These are phyloP conservation scores for Colletotrichum tabaci DNA, from an alignment of 2,329 filamentous ascomycete genomes.

Conservation along the genomic window DNA sequence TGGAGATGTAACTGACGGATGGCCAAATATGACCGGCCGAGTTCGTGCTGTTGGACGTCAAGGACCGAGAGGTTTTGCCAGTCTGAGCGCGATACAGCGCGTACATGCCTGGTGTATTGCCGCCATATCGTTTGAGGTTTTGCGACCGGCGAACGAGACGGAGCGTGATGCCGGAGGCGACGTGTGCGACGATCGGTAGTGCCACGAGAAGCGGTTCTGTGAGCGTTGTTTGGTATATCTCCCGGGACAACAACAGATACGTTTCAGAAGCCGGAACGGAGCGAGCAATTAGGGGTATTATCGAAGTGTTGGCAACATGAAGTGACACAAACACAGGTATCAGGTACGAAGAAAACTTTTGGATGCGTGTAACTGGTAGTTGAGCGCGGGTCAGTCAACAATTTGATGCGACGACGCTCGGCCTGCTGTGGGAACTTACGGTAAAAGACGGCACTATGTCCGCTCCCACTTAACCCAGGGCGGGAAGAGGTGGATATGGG, in stretches of 20 bases:
- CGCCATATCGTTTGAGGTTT: slow-evolving; percentile 82
- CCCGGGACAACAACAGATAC: slow-evolving; percentile 90
- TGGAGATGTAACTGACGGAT: slow-evolving; percentile 76
- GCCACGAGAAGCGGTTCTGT: slow-evolving; percentile 86
- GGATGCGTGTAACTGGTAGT: slow-evolving; percentile 77
- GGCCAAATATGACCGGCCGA: slow-evolving; percentile 73
- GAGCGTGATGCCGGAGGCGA: slow-evolving; percentile 82
- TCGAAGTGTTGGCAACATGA: slow-evolving; percentile 85
- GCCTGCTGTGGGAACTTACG: slow-evolving; percentile 64
- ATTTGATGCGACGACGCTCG: slow-evolving; percentile 21
- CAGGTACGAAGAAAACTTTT: slow-evolving; percentile 91
- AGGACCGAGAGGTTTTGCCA: slow-evolving; percentile 50
- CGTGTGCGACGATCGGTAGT: slow-evolving; percentile 81
- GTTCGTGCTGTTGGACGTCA: slow-evolving; percentile 46
- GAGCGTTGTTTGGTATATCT: slow-evolving; percentile 89
- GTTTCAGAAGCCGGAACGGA: slow-evolving; percentile 83
- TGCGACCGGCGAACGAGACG: slow-evolving; percentile 82
- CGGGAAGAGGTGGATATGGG: slow-evolving; percentile 60
- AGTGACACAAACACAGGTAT: slow-evolving; percentile 83
- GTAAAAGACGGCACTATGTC: slow-evolving; percentile 83
- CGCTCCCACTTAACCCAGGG: slow-evolving; percentile 71
- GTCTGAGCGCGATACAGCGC: slow-evolving; percentile 53
- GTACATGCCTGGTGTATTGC: slow-evolving; percentile 70
- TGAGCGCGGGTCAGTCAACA: slow-evolving; percentile 36
- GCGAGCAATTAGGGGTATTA: slow-evolving; percentile 82